Conservation (phyloP, 2,329 filamentous ascomycete species). For the Albifimbria verrucaria region DNA sequence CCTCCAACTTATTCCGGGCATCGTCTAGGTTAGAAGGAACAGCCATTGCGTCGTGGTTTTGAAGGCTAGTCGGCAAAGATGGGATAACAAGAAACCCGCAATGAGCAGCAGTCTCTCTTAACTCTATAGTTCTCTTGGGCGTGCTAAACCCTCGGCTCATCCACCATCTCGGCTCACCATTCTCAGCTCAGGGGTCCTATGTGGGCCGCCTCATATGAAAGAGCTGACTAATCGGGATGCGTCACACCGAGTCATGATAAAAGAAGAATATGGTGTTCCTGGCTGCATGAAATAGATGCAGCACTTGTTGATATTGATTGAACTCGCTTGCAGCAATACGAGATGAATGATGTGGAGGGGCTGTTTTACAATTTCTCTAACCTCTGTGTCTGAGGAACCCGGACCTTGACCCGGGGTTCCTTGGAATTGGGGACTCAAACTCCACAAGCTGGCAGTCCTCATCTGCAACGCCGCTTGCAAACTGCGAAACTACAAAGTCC, state of each 20-base stretch:
- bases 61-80: neutral
- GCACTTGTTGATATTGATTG: neutral
- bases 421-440: conserved; percentile 27
- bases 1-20: conserved; percentile 48
- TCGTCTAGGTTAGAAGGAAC: conserved; percentile 24
- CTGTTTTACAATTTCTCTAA: conserved; percentile 13
- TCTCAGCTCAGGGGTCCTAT: too few relatives aligned
- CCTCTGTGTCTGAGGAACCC: conserved; percentile 19
- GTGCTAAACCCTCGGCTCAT: too few relatives aligned
- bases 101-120: too few relatives aligned
- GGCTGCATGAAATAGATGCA: neutral
- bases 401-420: conserved; percentile 38
- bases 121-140: too few relatives aligned
- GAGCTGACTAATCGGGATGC: neutral
- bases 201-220: neutral
- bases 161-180: too few relatives aligned
- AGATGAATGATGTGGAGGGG: too few relatives aligned
- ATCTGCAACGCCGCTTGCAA: conserved; percentile 72
- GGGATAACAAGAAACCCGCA: too few relatives aligned
- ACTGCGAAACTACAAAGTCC: conserved; percentile 89
- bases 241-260: neutral
- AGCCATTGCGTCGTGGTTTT: conserved; percentile 9
- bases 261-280: neutral
- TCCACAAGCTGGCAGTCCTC: conserved; percentile 88
- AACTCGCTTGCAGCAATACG: too few relatives aligned